Conservation (phyloP, 129 eudicot species). For the Dittrichia graveolens region DNA sequence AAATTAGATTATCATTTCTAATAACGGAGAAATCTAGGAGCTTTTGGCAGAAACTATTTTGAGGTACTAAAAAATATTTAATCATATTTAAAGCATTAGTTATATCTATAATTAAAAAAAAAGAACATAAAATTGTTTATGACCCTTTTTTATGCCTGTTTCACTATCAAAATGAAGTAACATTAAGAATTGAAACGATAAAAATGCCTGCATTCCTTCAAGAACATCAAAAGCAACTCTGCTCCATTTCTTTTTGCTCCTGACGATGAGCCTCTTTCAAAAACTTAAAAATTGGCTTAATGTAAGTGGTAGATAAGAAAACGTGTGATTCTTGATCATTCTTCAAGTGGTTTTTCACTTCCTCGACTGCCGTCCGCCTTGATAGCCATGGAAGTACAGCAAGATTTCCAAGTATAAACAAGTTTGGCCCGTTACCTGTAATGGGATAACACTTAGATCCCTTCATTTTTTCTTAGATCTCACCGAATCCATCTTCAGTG, state of each 20-base stretch:
- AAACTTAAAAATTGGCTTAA: conserved; percentile 34
- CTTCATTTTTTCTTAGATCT: conserved; percentile 10
- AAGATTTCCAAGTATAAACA: conserved; percentile 38
- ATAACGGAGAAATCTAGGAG: too few relatives aligned
- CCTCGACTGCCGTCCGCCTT: conserved; percentile 36
- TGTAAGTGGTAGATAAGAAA: conserved; percentile 32
- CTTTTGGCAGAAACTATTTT: too few relatives aligned
- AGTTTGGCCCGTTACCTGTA: conserved; percentile 18
- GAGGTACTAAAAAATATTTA: too few relatives aligned
- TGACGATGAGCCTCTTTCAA: conserved; percentile 40
- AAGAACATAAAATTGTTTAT: too few relatives aligned
- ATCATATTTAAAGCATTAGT: too few relatives aligned
- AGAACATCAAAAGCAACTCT: conserved; percentile 41
- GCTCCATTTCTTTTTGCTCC: conserved; percentile 40
- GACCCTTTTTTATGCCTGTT: too few relatives aligned
- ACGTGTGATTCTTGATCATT: conserved; percentile 22
- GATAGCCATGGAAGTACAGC: conserved; percentile 39
- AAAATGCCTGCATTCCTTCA: conserved; percentile 41
- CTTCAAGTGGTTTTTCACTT: conserved; percentile 31
- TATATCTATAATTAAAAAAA: too few relatives aligned
- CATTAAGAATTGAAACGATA: neutral
- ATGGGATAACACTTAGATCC: conserved; percentile 2
- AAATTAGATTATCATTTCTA: too few relatives aligned
- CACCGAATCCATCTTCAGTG: conserved; percentile 15
- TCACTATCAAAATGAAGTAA: too few relatives aligned